phyloP scores from a whole-genome alignment of 2,329 filamentous ascomycete species.

The Cordyceps javanica region DNA sequence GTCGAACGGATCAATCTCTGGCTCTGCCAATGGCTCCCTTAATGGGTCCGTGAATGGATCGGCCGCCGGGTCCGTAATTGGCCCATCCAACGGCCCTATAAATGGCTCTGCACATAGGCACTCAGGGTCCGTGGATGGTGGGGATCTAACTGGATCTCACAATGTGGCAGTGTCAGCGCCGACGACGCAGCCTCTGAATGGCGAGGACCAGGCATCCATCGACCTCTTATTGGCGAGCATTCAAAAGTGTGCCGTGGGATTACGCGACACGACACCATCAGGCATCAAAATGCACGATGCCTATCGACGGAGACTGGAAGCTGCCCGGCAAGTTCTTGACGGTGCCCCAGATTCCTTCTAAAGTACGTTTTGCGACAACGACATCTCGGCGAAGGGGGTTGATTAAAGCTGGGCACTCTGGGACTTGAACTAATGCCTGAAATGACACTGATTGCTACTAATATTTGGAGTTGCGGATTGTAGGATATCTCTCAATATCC shows the following conservation, averaged over 20 bases:
- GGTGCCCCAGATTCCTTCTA: slow-evolving; percentile 38
- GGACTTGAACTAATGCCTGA: slow-evolving; percentile 1
- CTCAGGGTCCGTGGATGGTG: neutral
- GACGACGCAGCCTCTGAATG: slow-evolving; percentile 41
- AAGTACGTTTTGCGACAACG: neutral
- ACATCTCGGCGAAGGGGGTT: slow-evolving; percentile 1
- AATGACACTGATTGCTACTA: slow-evolving; percentile 8
- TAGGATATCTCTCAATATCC: slow-evolving; percentile 8
- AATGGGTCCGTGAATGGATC: slow-evolving; percentile 3
- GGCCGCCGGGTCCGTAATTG: neutral
- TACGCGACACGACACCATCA: slow-evolving; percentile 49
- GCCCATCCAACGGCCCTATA: neutral
- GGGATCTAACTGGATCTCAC: slow-evolving; percentile 27
- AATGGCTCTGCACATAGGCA: neutral
- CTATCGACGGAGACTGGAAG: slow-evolving; percentile 66
- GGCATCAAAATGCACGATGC: slow-evolving; percentile 50
- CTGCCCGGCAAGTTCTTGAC: slow-evolving; percentile 66
- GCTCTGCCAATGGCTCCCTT: neutral
- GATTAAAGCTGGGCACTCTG: neutral
- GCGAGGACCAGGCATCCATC: slow-evolving; percentile 54
- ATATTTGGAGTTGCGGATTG: slow-evolving; percentile 8
- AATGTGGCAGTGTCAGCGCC: slow-evolving; percentile 22
- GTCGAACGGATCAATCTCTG: neutral
- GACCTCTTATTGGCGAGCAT: slow-evolving; percentile 54
- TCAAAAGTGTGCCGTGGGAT: slow-evolving; percentile 52